Percentiles rank a stretch among this genome's conserved stretches.
Evolutionary conservation across 352 stramenopile genomes (phyloP).

Genomic region (Elongisporangium anandrum): DNA sequence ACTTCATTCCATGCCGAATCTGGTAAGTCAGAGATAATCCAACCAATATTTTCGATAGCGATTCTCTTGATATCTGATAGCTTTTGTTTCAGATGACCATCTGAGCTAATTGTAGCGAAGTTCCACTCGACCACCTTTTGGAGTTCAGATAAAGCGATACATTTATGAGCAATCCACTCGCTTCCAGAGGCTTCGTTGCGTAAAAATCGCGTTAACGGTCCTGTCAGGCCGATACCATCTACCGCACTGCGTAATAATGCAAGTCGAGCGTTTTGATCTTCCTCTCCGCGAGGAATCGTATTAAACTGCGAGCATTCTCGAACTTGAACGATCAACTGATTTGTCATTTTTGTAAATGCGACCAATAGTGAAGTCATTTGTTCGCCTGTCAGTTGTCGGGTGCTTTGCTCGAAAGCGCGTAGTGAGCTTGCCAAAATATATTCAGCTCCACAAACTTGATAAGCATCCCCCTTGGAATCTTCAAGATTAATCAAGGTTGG

Average conservation of each 20-base stretch:
- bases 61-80: constrained; percentile 29
- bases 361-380: constrained; percentile 19
- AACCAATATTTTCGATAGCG: constrained; percentile 36
- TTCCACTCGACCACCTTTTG: constrained; percentile 41
- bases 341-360: constrained; percentile 22
- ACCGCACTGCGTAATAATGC: constrained; percentile 33
- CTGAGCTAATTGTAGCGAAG: constrained; percentile 24
- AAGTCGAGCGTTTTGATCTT: constrained; percentile 34
- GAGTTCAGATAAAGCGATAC: constrained; percentile 19
- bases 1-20: constrained; percentile 10
- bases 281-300: constrained; percentile 28
- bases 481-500: constrained; percentile 16
- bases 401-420: constrained; percentile 12
- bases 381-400: constrained; percentile 2
- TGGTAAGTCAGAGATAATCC: constrained; percentile 22
- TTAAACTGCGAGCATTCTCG: constrained; percentile 27
- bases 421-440: constrained; percentile 42
- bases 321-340: constrained; percentile 18
- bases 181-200: constrained; percentile 4
- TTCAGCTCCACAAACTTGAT: constrained; percentile 11
- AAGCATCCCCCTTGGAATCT: constrained; percentile 1
- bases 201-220: constrained; percentile 23
- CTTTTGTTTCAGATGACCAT: constrained; percentile 39
- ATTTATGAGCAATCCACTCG: constrained; percentile 33
- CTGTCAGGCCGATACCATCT: constrained; percentile 32